Conservation (phyloP, 1,139 yeast species). For the Suhomyces wounanorum region DNA sequence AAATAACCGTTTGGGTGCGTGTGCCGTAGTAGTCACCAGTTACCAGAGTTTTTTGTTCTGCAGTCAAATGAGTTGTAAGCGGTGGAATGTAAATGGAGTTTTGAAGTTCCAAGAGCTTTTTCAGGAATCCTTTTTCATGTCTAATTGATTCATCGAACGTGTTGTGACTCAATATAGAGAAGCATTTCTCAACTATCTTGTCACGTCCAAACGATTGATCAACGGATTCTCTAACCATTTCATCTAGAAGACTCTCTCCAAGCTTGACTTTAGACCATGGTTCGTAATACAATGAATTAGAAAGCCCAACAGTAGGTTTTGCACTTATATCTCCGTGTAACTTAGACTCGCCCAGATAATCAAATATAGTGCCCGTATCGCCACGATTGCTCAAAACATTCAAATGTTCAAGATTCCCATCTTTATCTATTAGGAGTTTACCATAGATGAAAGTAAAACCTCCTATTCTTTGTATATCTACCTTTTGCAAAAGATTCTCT, state of each 20-base stretch:
- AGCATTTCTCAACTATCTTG: slow-evolving; percentile 50
- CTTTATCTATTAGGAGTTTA: slow-evolving; percentile 32
- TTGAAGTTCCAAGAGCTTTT: slow-evolving; percentile 47
- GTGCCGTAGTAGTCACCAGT: slow-evolving; percentile 76
- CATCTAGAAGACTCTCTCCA: slow-evolving; percentile 51
- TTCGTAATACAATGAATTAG: slow-evolving; percentile 60
- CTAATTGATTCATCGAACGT: slow-evolving; percentile 36
- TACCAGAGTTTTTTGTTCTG: slow-evolving; percentile 14
- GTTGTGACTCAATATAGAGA: slow-evolving; percentile 54
- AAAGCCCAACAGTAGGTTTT: slow-evolving; percentile 51
- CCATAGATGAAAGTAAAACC: slow-evolving; percentile 88
- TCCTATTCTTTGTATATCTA: slow-evolving; percentile 57
- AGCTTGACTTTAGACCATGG: slow-evolving; percentile 74
- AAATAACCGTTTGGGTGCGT: slow-evolving; percentile 79
- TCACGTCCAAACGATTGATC: slow-evolving; percentile 33
- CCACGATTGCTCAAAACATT: slow-evolving; percentile 57
- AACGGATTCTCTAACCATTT: slow-evolving; percentile 35
- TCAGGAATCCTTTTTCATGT: slow-evolving; percentile 27
- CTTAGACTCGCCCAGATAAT: slow-evolving; percentile 12
- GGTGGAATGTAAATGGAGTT: slow-evolving; percentile 77
- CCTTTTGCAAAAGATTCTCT: slow-evolving; percentile 24
- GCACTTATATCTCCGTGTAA: slow-evolving; percentile 17
- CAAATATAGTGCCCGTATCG: slow-evolving; percentile 34
- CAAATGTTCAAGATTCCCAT: slow-evolving; percentile 36
- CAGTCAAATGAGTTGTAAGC: slow-evolving; percentile 26